Conservation (phyloP, 2,329 filamentous ascomycete genomes). For the Sphaerulina vaccinii region DNA sequence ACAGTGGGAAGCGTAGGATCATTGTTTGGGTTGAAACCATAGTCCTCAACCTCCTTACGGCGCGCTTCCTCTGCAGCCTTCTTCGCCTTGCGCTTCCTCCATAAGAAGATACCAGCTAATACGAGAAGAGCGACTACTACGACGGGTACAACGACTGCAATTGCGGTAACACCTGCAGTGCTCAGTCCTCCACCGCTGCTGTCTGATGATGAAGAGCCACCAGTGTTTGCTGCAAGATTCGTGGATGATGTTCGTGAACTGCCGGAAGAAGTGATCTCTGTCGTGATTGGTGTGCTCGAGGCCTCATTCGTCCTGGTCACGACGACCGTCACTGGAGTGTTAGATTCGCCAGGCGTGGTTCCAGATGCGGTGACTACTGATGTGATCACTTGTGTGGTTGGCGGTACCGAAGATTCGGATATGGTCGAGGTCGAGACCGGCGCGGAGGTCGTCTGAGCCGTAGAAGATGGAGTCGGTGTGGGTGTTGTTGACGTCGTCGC, state of each 20-base stretch:
- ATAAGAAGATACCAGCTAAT: slow-evolving; percentile 74
- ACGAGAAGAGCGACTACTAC: slow-evolving; percentile 80
- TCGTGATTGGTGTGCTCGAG: slow-evolving; percentile 16
- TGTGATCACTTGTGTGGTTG: slow-evolving; percentile 24
- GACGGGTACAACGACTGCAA: slow-evolving; percentile 92
- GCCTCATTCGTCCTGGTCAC: slow-evolving; percentile 18
- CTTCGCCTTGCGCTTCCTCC: slow-evolving; percentile 82
- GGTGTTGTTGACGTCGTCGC: slow-evolving; percentile 8
- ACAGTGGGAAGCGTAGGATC: slow-evolving; percentile 73
- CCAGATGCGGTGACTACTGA: slow-evolving; percentile 21
- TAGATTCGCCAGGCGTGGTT: slow-evolving; percentile 13
- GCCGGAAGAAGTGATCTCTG: slow-evolving; percentile 6
- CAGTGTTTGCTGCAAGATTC: slow-evolving; percentile 16
- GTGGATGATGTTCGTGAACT: slow-evolving; percentile 14
- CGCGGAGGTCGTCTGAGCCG: not conserved
- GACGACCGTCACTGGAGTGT: slow-evolving; percentile 17
- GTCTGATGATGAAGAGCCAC: not conserved
- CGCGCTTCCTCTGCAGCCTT: slow-evolving; percentile 84
- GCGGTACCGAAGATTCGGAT: slow-evolving; percentile 19
- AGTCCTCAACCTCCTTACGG: slow-evolving; percentile 95
- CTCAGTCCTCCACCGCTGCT: slow-evolving; percentile 50
- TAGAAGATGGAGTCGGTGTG: slow-evolving; percentile 7
- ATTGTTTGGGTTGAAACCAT: slow-evolving; percentile 95
- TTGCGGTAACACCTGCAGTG: slow-evolving; percentile 73
- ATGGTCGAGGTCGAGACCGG: slow-evolving; percentile 15